Base-by-base conservation (phyloP, 176 grass and related monocot genomes). In the Rhynchospora breviuscula region DNA sequence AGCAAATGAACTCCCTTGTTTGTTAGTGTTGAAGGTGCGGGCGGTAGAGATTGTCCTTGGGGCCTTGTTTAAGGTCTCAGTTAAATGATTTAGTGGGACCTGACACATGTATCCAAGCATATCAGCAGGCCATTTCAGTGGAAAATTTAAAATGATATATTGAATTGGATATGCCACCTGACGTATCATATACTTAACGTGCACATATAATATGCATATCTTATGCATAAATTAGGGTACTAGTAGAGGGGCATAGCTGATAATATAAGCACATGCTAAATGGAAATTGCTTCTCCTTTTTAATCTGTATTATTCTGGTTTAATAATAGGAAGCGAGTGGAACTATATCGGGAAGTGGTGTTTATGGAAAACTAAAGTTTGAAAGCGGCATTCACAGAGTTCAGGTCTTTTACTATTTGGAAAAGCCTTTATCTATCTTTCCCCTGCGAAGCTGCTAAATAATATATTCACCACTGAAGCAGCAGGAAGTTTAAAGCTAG, bases 371-470 rank as follows among this genome's bases (percentile, higher is more conserved):
- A 80, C 88, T 98, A 10, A 93, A 99, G 69, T 95, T 99, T 86
- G 96, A 99, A 85, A 93, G 91, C 72, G 96, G 96, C 47, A 87
- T 95, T 86, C 96, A 99, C 87, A 90, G 96, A 90, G 93, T 98
- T 90, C 96, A 98, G 91, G 93, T 98, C 83, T 76, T 64, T 81
- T 73, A 51, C 79, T 7, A 18, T 65, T 56, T 53, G 21, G 22
- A n/a, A 56, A 17, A 47, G 19, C n/a, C 19, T 71, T 71, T 43
- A 5, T 40, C 35, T 40, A 40, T 40, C 35, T 40, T 40, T 40
- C 26, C 26, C 26, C 26, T 29, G 26, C 26, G 1, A 29, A 29
- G 26, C 26, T 29, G 26, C 26, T 29, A 29, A 29, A 29, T 29
- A 29, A 29, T 29, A 29, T 29, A 29, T 29, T 29, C 26, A 29